phyloP scores from a whole-genome alignment of 2,329 filamentous ascomycete species.

The Rhynchosporium graminicola region DNA sequence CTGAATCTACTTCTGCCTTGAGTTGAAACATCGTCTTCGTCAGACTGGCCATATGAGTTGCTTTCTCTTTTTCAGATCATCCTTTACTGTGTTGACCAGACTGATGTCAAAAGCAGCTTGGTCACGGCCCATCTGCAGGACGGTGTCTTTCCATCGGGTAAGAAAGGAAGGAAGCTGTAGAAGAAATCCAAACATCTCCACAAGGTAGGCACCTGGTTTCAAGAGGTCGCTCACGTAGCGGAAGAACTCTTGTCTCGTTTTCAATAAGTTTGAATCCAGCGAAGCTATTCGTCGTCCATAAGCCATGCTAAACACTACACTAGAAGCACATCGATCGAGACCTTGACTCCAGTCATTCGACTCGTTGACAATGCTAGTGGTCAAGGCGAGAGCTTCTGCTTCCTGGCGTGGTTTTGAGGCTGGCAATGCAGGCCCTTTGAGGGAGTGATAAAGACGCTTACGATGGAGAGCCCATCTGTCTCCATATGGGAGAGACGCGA shows the following conservation, averaged over 20 bases:
- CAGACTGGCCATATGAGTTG: background rate
- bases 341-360: background rate
- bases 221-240: background rate
- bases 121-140: conserved; percentile 8
- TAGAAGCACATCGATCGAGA: conserved; percentile 14
- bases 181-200: conserved; percentile 13
- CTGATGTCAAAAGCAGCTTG: conserved; percentile 4
- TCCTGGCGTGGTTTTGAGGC: conserved; percentile 12
- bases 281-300: conserved; percentile 18
- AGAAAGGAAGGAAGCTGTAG: conserved; percentile 13
- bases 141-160: conserved; percentile 5
- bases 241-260: conserved; percentile 8
- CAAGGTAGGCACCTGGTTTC: conserved; percentile 12
- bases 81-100: conserved; percentile 8
- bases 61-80: conserved; percentile 3
- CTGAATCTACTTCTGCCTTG: conserved; percentile 4
- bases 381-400: conserved; percentile 6
- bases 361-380: background rate
- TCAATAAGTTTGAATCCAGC: background rate
- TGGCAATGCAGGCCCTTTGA: conserved; percentile 9
- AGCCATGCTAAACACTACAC: conserved; percentile 13
- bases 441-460: conserved; percentile 13
- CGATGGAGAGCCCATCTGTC: conserved; percentile 4
- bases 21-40: conserved; percentile 11
- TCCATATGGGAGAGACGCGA: conserved; percentile 13